These are phyloP conservation scores for Marsdenia floribunda DNA, from an alignment of 257 asterid genomes.

Conservation along the genomic window DNA sequence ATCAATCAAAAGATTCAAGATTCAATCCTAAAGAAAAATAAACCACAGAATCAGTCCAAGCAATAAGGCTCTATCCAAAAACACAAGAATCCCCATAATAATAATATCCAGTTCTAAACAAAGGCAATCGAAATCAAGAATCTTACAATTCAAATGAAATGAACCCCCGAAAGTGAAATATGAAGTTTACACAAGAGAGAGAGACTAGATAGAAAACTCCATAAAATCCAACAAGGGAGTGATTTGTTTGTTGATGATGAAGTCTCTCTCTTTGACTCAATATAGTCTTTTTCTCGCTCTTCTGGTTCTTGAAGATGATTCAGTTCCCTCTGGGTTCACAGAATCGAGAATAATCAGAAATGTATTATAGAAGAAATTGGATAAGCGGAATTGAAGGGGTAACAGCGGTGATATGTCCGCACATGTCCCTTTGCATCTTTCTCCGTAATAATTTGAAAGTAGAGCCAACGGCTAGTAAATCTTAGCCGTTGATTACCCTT, in stretches of 20 bases:
- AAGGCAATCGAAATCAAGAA: background rate
- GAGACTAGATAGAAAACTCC: constrained; percentile 28
- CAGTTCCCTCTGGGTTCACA: background rate
- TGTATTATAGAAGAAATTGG: constrained; percentile 6
- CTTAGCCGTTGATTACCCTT: constrained; percentile 26
- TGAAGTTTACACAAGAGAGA: constrained; percentile 2
- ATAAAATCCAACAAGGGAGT: constrained; percentile 25
- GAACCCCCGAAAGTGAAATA: background rate
- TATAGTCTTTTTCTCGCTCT: constrained; percentile 1
- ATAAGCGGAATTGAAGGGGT: constrained; percentile 20
- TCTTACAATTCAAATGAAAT: background rate
- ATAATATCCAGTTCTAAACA: background rate
- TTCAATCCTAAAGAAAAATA: background rate
- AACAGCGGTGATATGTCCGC: constrained; percentile 39
- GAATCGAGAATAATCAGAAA: constrained; percentile 15
- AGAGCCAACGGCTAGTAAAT: constrained; percentile 63
- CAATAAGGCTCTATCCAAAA: background rate
- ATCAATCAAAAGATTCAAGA: background rate
- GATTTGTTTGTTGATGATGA: constrained; percentile 15
- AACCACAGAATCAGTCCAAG: background rate
- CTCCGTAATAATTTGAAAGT: constrained; percentile 37
- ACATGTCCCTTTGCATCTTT: constrained; percentile 3
- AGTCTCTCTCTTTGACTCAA: constrained; percentile 20
- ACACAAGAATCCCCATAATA: constrained; percentile 19
- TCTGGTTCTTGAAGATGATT: background rate